Conservation (phyloP, 345 rosid genomes). For the Salix exigua region DNA sequence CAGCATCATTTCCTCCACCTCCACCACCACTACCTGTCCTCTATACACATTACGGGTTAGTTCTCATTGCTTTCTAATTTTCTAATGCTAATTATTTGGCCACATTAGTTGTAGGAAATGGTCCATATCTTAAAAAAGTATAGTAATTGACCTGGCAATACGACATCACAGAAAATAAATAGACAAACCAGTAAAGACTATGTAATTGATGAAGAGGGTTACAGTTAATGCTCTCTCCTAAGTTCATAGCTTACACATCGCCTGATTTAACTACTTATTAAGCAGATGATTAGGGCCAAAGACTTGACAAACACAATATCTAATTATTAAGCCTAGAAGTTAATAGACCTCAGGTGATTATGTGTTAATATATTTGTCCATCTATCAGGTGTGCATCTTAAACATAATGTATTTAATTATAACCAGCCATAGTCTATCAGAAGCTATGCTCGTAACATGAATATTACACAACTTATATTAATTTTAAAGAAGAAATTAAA, state of each 20-base stretch:
- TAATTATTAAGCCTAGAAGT: no score
- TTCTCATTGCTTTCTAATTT: slow-evolving; percentile 8
- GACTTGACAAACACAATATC: no score
- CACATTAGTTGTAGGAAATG: slow-evolving; percentile 14
- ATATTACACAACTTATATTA: no score
- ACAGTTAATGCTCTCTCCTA: background rate
- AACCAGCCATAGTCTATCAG: no score
- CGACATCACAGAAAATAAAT: background rate
- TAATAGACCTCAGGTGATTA: no score
- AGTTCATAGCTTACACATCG: background rate
- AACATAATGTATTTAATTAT: no score
- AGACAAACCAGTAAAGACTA: background rate
- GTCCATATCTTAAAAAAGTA: slow-evolving; percentile 19
- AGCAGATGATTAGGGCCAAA: no score
- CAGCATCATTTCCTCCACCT: slow-evolving; percentile 31
- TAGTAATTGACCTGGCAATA: slow-evolving; percentile 8
- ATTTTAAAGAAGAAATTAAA: no score
- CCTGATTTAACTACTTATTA: no score
- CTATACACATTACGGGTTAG: slow-evolving; percentile 61
- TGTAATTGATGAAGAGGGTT: background rate
- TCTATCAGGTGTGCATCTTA: no score
- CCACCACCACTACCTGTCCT: slow-evolving; percentile 42
- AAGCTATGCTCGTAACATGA: no score
- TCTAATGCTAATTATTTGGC: background rate
- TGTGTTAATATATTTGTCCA: no score